A percentile compares a stretch with the other conserved stretches of the same genome.
Evolutionary conservation across 768 basidiomycete genomes (phyloP).

Genomic region (Leccinellum rugosiceps): DNA sequence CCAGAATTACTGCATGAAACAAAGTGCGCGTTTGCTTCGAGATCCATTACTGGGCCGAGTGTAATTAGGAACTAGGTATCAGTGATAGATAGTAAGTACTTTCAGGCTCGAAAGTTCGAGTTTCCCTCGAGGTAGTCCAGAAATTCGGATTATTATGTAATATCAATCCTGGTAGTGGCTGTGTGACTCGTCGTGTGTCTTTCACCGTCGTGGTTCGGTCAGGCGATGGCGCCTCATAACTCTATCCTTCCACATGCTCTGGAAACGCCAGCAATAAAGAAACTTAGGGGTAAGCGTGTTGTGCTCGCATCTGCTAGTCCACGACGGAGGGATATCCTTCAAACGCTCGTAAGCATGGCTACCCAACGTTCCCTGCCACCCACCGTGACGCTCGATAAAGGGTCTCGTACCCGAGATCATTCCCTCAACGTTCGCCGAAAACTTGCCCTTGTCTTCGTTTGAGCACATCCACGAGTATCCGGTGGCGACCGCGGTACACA

Average conservation of each 20-base stretch:
- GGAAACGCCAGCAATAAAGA: constrained; percentile 55
- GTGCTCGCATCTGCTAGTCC: constrained; percentile 87
- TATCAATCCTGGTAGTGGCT: too few relatives aligned
- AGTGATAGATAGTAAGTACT: too few relatives aligned
- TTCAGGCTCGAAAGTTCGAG: too few relatives aligned
- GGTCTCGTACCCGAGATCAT: constrained; percentile 68
- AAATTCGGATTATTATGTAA: too few relatives aligned
- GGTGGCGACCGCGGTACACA: constrained; percentile 70
- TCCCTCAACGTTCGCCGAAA: constrained; percentile 78
- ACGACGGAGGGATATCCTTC: constrained; percentile 78
- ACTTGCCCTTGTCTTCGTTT: constrained; percentile 65
- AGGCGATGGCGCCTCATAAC: constrained; percentile 33
- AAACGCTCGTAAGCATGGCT: constrained; percentile 55
- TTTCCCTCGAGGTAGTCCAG: too few relatives aligned
- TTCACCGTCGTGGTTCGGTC: too few relatives aligned
- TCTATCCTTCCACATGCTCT: constrained; percentile 63
- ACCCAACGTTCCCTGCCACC: background rate
- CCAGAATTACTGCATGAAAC: too few relatives aligned
- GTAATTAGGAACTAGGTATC: too few relatives aligned
- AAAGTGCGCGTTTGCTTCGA: too few relatives aligned
- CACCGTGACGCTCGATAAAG: constrained; percentile 25
- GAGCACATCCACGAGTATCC: constrained; percentile 72
- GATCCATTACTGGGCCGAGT: too few relatives aligned
- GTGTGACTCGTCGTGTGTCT: too few relatives aligned
- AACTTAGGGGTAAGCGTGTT: constrained; percentile 72